Evolutionary conservation across 2,329 filamentous ascomycete species (phyloP).

Genomic region (Claviceps lovelessii): DNA sequence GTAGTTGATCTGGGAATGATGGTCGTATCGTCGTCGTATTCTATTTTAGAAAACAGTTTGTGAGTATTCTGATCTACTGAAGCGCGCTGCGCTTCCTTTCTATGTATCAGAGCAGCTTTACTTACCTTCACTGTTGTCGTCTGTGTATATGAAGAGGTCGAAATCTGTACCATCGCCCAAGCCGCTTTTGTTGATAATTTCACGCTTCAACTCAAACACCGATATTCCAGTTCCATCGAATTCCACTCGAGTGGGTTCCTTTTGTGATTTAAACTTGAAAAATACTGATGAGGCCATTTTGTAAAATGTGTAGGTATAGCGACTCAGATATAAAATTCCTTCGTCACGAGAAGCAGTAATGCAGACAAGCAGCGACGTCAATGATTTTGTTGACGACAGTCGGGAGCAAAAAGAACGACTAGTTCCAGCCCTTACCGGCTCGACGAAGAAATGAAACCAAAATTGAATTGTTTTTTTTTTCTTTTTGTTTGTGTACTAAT

Average conservation of each 20-base stretch:
- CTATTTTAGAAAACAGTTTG: conserved; percentile 29
- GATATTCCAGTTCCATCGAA: conserved; percentile 97
- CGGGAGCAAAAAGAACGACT: neutral
- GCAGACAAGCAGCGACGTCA: conserved; percentile 9
- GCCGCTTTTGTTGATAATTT: conserved; percentile 89
- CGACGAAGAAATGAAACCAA: conserved; percentile 3
- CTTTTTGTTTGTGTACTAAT: conserved; percentile 4
- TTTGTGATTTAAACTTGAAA: conserved; percentile 99
- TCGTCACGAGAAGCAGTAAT: conserved; percentile 14
- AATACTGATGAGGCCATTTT: conserved; percentile 91
- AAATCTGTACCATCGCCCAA: conserved; percentile 94
- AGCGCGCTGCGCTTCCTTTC: neutral
- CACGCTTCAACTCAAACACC: conserved; percentile 95
- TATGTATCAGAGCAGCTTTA: conserved; percentile 3
- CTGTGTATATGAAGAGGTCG: conserved; percentile 84
- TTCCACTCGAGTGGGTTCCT: conserved; percentile 82
- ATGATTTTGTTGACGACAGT: conserved; percentile 4
- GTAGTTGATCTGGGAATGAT: conserved; percentile 92
- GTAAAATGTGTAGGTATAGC: conserved; percentile 17
- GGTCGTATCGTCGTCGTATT: conserved; percentile 96
- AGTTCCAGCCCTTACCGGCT: neutral
- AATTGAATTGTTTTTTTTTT: conserved; percentile 5
- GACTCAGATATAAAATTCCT: conserved; percentile 7
- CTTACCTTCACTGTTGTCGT: conserved; percentile 82
- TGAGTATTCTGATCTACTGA: conserved; percentile 13